phyloP scores from a whole-genome alignment of 2,329 filamentous ascomycete species.

The Ambrosiella cleistominuta region DNA sequence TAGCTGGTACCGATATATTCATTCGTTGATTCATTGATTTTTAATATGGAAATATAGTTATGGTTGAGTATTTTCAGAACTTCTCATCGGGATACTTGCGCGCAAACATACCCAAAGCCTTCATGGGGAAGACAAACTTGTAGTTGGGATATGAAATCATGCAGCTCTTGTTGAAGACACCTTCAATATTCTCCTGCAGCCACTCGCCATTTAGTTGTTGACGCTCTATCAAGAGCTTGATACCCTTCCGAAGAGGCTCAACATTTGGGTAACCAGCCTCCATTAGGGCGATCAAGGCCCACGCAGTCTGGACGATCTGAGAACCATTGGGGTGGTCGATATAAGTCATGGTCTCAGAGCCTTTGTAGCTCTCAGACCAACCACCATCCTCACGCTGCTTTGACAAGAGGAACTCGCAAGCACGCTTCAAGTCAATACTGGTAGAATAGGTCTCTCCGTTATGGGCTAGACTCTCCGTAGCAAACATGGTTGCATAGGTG shows the following conservation, averaged over 20 bases:
- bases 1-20: not conserved
- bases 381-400: conserved; percentile 80
- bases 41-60: not conserved
- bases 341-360: conserved; percentile 62
- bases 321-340: conserved; percentile 56
- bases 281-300: conserved; percentile 69
- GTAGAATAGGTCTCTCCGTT: conserved; percentile 69
- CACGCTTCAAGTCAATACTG: conserved; percentile 51
- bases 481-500: conserved; percentile 94
- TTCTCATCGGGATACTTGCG: conserved; percentile 49
- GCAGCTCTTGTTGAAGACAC: conserved; percentile 97
- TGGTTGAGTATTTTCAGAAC: conserved; percentile 19
- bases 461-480: conserved; percentile 65
- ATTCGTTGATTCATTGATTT: not conserved
- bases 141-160: conserved; percentile 99
- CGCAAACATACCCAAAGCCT: conserved; percentile 81
- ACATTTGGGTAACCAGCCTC: conserved; percentile 66
- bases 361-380: conserved; percentile 88
- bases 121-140: conserved; percentile 90
- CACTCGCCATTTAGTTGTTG: conserved; percentile 86
- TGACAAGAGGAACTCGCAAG: conserved; percentile 70
- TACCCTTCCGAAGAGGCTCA: conserved; percentile 52
- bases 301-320: conserved; percentile 88
- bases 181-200: conserved; percentile 89
- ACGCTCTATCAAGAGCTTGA: conserved; percentile 66